A percentile compares a stretch with the other conserved stretches of the same genome.
These are phyloP conservation scores for Fusarium citri DNA, from an alignment of 2,329 filamentous ascomycete species.

Conservation along the genomic window DNA sequence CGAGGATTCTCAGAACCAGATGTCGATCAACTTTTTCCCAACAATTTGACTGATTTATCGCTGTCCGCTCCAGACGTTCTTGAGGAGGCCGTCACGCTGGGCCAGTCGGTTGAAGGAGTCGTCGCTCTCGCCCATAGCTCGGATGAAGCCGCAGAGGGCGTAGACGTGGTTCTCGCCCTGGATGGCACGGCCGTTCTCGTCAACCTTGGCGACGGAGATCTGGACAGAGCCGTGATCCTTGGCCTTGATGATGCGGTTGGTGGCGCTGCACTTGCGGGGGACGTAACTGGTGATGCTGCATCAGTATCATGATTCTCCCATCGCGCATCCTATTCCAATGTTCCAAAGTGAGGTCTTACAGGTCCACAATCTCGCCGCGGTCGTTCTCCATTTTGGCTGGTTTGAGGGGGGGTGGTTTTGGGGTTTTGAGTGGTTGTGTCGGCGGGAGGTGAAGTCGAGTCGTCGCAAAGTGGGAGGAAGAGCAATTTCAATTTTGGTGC, in stretches of 20 bases:
- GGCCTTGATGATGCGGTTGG: constrained; percentile 99
- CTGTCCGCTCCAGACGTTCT: constrained; percentile 91
- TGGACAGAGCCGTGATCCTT: constrained; percentile 99
- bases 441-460: constrained; percentile 45
- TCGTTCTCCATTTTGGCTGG: constrained; percentile 97
- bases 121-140: constrained; percentile 97
- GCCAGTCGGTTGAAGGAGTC: constrained; percentile 95
- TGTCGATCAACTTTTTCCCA: constrained; percentile 42
- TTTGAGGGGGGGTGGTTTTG: constrained; percentile 45
- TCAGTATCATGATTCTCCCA: constrained; percentile 46
- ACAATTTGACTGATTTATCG: constrained; percentile 60
- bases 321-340: constrained; percentile 19
- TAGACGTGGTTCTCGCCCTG: constrained; percentile 98
- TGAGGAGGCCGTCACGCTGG: constrained; percentile 95
- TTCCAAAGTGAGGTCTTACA: constrained; percentile 70
- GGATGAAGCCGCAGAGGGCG: constrained; percentile 96
- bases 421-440: constrained; percentile 48
- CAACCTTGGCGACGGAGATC: constrained; percentile 96
- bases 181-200: constrained; percentile 95
- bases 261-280: constrained; percentile 98
- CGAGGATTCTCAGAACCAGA: constrained; percentile 42
- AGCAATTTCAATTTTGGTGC: constrained; percentile 16
- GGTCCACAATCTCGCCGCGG: constrained; percentile 99
- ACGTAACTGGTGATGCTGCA: constrained; percentile 76
- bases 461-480: constrained; percentile 44